Evolutionary conservation across 768 basidiomycete species (phyloP).

Genomic region (Lactarius psammicola): DNA sequence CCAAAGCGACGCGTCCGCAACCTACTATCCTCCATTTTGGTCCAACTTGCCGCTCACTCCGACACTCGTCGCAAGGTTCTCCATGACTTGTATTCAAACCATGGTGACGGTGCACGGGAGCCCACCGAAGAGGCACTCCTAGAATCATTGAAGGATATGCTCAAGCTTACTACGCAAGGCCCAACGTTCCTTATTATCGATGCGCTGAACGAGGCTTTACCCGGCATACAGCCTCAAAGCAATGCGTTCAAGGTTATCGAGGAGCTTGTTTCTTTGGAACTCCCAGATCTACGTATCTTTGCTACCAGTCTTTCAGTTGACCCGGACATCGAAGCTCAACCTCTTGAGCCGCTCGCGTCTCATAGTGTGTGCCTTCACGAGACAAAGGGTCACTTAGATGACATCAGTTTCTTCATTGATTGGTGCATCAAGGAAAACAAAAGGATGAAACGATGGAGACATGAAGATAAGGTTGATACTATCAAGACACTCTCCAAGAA

Average conservation of each 20-base stretch:
- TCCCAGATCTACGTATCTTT: slow-evolving; percentile 18
- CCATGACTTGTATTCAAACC: slow-evolving; percentile 1
- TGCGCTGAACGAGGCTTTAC: slow-evolving; percentile 29
- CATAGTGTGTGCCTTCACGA: slow-evolving; percentile 14
- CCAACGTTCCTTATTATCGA: slow-evolving; percentile 30
- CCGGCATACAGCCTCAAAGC: slow-evolving; percentile 9
- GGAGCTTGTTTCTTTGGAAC: slow-evolving; percentile 1
- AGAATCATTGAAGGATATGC: slow-evolving; percentile 21
- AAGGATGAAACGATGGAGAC: slow-evolving; percentile 29
- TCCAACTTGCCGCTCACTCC: slow-evolving; percentile 26
- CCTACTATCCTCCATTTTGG: slow-evolving; percentile 29
- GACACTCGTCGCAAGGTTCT: slow-evolving; percentile 7
- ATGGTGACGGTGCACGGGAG: slow-evolving; percentile 1
- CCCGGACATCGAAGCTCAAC: background rate
- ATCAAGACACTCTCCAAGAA: slow-evolving; percentile 20
- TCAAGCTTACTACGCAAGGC: slow-evolving; percentile 2
- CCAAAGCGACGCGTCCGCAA: slow-evolving; percentile 19
- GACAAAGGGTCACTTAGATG: slow-evolving; percentile 6
- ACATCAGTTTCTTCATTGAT: slow-evolving; percentile 16
- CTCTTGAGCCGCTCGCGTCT: slow-evolving; percentile 15
- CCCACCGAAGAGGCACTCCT: slow-evolving; percentile 18
- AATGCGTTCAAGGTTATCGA: slow-evolving; percentile 17
- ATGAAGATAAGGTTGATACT: slow-evolving; percentile 13
- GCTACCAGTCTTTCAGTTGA: slow-evolving; percentile 7
- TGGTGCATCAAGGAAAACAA: slow-evolving; percentile 25